These are phyloP conservation scores for Drechslerella dactyloides DNA, from an alignment of 2,329 filamentous ascomycete species.

Conservation along the genomic window DNA sequence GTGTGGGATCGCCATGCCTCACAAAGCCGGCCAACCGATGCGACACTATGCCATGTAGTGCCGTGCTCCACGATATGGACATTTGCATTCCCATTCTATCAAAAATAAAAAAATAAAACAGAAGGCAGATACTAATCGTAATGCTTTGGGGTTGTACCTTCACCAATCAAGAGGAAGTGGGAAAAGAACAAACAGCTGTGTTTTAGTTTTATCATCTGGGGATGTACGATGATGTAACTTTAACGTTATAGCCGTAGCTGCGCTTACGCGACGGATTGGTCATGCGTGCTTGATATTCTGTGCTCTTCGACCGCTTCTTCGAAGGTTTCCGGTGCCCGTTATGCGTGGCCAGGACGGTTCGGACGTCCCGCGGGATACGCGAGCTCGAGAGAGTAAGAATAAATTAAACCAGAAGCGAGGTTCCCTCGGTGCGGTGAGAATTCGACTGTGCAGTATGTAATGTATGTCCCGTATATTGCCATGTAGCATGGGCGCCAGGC, in stretches of 20 bases:
- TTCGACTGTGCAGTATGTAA: too few species aligned
- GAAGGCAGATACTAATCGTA: neutral
- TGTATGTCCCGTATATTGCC: too few species aligned
- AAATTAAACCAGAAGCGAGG: neutral
- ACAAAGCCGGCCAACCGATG: conserved; percentile 37
- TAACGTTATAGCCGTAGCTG: conserved; percentile 43
- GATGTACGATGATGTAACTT: conserved; percentile 48
- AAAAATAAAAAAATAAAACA: neutral
- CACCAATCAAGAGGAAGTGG: conserved; percentile 15
- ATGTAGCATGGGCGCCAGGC: conserved; percentile 6
- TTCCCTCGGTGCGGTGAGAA: conserved; percentile 9
- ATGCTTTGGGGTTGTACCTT: neutral
- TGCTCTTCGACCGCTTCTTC: neutral
- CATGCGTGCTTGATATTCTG: conserved; percentile 13
- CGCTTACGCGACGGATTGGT: conserved; percentile 47
- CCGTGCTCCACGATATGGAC: too few species aligned
- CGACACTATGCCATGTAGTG: conserved; percentile 10
- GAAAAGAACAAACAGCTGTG: conserved; percentile 30
- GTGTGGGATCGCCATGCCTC: conserved; percentile 45
- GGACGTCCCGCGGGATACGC: neutral
- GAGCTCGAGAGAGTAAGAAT: conserved; percentile 1
- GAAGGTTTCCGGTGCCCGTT: neutral
- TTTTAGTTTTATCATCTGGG: conserved; percentile 35
- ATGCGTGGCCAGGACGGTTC: neutral
- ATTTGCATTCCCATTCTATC: neutral